A percentile compares a stretch with the other conserved stretches of the same genome.
phyloP scores from a whole-genome alignment of 2,329 filamentous ascomycete species.

The Arthroderma uncinatum region DNA sequence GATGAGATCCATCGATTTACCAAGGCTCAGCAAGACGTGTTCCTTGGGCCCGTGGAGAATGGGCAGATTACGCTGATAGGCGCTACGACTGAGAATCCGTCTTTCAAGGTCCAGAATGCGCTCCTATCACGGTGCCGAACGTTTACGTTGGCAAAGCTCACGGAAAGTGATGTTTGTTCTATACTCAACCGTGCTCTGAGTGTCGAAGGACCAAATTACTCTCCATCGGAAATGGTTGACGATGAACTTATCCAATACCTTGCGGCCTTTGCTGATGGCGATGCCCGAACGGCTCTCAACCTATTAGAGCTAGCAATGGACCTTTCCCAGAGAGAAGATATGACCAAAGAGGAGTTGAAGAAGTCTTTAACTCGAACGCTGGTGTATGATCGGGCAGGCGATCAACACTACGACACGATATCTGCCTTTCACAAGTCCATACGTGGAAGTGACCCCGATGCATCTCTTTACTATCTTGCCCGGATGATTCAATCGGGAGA shows the following conservation, averaged over 20 bases:
- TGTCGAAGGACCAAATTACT: conserved; percentile 45
- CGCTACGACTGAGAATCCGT: conserved; percentile 93
- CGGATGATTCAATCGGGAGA: conserved; percentile 94
- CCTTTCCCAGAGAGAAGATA: conserved; percentile 51
- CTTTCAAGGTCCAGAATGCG: conserved; percentile 81
- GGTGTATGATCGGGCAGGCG: conserved; percentile 87
- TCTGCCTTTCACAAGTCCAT: conserved; percentile 95
- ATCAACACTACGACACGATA: conserved; percentile 96
- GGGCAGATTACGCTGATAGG: conserved; percentile 86
- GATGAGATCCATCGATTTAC: conserved; percentile 92
- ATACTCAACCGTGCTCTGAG: conserved; percentile 69
- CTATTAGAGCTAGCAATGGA: conserved; percentile 81
- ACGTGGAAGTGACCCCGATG: conserved; percentile 74
- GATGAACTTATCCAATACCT: conserved; percentile 69
- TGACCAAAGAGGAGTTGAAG: conserved; percentile 69
- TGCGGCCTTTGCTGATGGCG: conserved; percentile 76
- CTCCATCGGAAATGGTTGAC: conserved; percentile 52
- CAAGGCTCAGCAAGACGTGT: conserved; percentile 89
- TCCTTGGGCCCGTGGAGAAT: conserved; percentile 80
- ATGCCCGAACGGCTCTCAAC: conserved; percentile 86
- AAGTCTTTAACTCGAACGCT: conserved; percentile 76
- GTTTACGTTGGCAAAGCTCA: conserved; percentile 71
- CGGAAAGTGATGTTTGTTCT: conserved; percentile 55
- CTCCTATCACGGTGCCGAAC: conserved; percentile 81
- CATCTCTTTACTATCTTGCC: conserved; percentile 84